Conservation (phyloP, 108 stramenopile genomes). For the Nitzschia sp. region DNA sequence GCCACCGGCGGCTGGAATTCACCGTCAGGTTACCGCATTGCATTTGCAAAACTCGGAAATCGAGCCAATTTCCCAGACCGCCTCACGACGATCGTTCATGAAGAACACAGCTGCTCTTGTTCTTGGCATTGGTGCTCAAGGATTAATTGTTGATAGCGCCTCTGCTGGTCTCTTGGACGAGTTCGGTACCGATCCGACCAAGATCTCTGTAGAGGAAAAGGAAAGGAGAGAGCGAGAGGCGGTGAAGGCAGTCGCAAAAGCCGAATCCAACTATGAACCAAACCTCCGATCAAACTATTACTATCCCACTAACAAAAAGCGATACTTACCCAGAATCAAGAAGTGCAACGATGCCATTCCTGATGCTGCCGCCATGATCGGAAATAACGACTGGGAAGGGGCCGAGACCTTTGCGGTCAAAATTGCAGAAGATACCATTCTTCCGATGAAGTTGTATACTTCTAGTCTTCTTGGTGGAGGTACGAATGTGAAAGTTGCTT, state of each 20-base stretch:
- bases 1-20: background rate
- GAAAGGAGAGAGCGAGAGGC: constrained; percentile 25
- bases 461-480: constrained; percentile 74
- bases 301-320: constrained; percentile 73
- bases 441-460: constrained; percentile 86
- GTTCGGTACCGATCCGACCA: constrained; percentile 70
- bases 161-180: constrained; percentile 70
- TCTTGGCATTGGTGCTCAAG: constrained; percentile 1
- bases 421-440: constrained; percentile 78
- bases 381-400: constrained; percentile 66
- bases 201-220: constrained; percentile 38
- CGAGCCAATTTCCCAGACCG: background rate
- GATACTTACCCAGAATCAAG: constrained; percentile 87
- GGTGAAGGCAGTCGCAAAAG: constrained; percentile 26
- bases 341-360: constrained; percentile 77
- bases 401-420: constrained; percentile 64
- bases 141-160: constrained; percentile 6
- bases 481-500: constrained; percentile 71
- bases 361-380: constrained; percentile 57
- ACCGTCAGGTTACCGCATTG: background rate
- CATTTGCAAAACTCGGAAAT: background rate
- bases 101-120: background rate
- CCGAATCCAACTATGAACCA: constrained; percentile 69
- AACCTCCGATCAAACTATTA: constrained; percentile 80
- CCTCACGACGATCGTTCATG: constrained; percentile 1